These are phyloP conservation scores for Carex sylvatica DNA, from an alignment of 202 grass and related monocot genomes.

Conservation along the genomic window DNA sequence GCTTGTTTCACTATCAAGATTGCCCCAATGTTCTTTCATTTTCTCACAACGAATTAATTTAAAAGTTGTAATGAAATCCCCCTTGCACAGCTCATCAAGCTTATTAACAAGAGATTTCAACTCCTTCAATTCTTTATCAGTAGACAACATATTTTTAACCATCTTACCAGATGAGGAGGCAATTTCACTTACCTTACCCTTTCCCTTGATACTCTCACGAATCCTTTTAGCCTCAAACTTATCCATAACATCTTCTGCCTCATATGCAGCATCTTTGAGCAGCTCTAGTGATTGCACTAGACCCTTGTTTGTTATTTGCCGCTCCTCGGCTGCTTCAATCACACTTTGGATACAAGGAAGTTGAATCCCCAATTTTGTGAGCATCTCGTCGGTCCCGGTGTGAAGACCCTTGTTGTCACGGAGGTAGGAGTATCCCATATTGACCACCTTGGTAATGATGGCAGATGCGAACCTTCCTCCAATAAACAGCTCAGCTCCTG, in stretches of 20 bases:
- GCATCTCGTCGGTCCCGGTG: slow-evolving; percentile 2
- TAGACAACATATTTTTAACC: slow-evolving; percentile 5
- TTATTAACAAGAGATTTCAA: slow-evolving; percentile 27
- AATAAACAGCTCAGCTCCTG: neutral
- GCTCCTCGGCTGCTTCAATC: slow-evolving; percentile 30
- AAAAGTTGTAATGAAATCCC: neutral
- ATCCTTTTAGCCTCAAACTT: slow-evolving; percentile 34
- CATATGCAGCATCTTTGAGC: slow-evolving; percentile 29
- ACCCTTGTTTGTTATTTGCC: neutral
- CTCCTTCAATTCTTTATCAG: slow-evolving; percentile 23
- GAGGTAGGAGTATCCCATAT: neutral
- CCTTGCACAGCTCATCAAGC: slow-evolving; percentile 18
- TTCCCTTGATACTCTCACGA: neutral
- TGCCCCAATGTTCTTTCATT: neutral
- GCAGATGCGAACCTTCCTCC: slow-evolving; percentile 24
- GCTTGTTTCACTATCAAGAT: neutral
- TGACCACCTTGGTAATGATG: slow-evolving; percentile 18
- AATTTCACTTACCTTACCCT: neutral
- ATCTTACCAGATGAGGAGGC: slow-evolving; percentile 11
- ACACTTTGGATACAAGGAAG: slow-evolving; percentile 22
- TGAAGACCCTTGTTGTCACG: slow-evolving; percentile 1
- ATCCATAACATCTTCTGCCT: slow-evolving; percentile 37
- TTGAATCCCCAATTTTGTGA: slow-evolving; percentile 13
- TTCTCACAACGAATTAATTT: neutral
- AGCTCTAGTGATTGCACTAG: neutral